Conservation (phyloP, 2,329 filamentous ascomycete species). For the Alternaria burnsii region DNA sequence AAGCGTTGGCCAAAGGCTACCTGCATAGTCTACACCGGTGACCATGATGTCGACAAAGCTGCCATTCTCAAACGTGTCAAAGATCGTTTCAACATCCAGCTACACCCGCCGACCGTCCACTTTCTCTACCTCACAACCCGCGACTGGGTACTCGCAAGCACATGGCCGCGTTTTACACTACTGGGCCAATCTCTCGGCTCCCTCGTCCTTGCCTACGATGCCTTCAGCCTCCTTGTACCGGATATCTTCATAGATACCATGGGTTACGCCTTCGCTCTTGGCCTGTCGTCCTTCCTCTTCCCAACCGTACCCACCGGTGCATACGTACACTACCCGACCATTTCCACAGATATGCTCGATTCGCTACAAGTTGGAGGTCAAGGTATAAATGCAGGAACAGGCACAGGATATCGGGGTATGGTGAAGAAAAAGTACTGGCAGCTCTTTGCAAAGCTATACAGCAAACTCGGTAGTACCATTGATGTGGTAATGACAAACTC, state of each 20-base stretch:
- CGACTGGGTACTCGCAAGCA: constrained; percentile 83
- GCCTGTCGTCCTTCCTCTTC: constrained; percentile 83
- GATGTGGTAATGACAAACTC: constrained; percentile 99
- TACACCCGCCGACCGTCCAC: constrained; percentile 81
- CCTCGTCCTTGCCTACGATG: constrained; percentile 86
- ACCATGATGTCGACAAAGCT: constrained; percentile 85
- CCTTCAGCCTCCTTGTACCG: constrained; percentile 88
- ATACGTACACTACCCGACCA: constrained; percentile 98
- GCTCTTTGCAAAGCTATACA: constrained; percentile 82
- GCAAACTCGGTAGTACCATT: constrained; percentile 80
- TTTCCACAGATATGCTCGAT: constrained; percentile 95
- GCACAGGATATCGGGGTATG: constrained; percentile 73
- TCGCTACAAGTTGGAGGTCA: constrained; percentile 69
- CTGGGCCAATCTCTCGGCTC: constrained; percentile 94
- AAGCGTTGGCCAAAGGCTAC: constrained; percentile 86
- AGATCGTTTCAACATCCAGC: constrained; percentile 87
- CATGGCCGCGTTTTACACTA: constrained; percentile 91
- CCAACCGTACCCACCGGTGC: constrained; percentile 82
- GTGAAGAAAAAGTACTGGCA: constrained; percentile 87
- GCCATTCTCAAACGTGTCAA: constrained; percentile 80
- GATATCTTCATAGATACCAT: constrained; percentile 98
- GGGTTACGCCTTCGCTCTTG: constrained; percentile 93
- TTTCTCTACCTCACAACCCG: constrained; percentile 93
- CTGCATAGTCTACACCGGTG: constrained; percentile 93
- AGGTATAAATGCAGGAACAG: constrained; percentile 84